phyloP scores from a whole-genome alignment of 2,329 filamentous ascomycete species.

The Lachnellula hyalina region DNA sequence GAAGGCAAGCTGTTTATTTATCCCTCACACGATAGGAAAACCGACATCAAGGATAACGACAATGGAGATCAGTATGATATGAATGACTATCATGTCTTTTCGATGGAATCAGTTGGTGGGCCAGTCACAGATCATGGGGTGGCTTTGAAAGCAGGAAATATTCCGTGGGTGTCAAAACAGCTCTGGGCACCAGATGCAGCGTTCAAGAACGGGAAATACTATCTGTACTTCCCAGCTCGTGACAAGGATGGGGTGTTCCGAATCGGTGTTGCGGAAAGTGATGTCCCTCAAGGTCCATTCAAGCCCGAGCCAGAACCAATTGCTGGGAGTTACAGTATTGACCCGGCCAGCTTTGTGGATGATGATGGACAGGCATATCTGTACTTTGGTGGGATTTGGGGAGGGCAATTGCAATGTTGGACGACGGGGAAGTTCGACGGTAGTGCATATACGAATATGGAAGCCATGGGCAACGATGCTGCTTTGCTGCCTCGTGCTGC shows the following conservation, averaged over 20 bases:
- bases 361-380: slow-evolving; percentile 62
- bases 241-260: slow-evolving; percentile 66
- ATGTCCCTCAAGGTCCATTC: slow-evolving; percentile 66
- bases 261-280: slow-evolving; percentile 64
- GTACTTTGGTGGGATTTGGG: slow-evolving; percentile 78
- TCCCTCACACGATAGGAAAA: slow-evolving; percentile 74
- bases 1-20: slow-evolving; percentile 72
- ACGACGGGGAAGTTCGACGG: slow-evolving; percentile 51
- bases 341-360: slow-evolving; percentile 72
- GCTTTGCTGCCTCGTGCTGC: slow-evolving; percentile 66
- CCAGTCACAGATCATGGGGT: slow-evolving; percentile 69
- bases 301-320: slow-evolving; percentile 59
- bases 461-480: slow-evolving; percentile 58
- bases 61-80: slow-evolving; percentile 85
- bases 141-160: slow-evolving; percentile 56
- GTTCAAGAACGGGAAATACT: slow-evolving; percentile 63
- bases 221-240: slow-evolving; percentile 71
- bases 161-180: slow-evolving; percentile 75
- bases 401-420: slow-evolving; percentile 76
- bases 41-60: slow-evolving; percentile 70
- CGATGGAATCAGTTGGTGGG: slow-evolving; percentile 47
- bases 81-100: slow-evolving; percentile 77
- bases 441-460: slow-evolving; percentile 49
- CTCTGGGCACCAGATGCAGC: slow-evolving; percentile 78
- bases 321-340: slow-evolving; percentile 67